Evolutionary conservation across 2,329 filamentous ascomycete genomes (phyloP), one percentile per base, ranked within the genome.

Genomic region (Orbilia oligospora): DNA sequence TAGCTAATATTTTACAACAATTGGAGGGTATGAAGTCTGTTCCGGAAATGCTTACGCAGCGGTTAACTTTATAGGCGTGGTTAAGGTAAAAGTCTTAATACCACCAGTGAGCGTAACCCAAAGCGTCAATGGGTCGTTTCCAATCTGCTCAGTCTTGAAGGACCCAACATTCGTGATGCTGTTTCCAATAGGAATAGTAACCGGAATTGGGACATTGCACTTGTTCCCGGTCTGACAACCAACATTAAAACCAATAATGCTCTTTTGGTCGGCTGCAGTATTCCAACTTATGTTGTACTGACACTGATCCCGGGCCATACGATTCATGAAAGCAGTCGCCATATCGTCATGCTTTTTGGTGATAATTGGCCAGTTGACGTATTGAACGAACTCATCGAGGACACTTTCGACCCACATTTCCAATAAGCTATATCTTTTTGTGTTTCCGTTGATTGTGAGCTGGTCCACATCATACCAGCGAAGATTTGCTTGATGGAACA

Each of bases 401-500:
- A 83, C 76, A 10, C 81, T 83, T 36, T 83, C 83, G n/a, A 81
- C 80, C 82, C 82, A 83, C 18, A 81, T 80, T 72, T 83, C 80
- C 5, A 83, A 64, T 20, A 83, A 46, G 22, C 82, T 82, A 3
- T 80, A 79, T 18, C 82, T 80, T 9, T 69, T 56, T 0, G 78
- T 71, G 2, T 80, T 80, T 10, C 82, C 82, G 53, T 83, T 83
- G 66, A 83, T 80, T 0, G 75, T 81, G 5, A 78, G 46, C 30
- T 67, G 48, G 33, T 67, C 68, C 5, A 72, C 68, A 49, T 72
- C 68, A n/a, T 71, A 68, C 61, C 53, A 68, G n/a, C 63, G 38
- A 14, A 67, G 53, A 82, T 91, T 91, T 72, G 88, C 88, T 84
- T 91, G 89, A 83, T 91, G 89, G 85, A 91, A 90, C 88, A 90